Percentiles rank a stretch among this genome's conserved stretches.
Evolutionary conservation across 2,329 filamentous ascomycete species (phyloP).

Genomic region (Fusarium staphyleae): DNA sequence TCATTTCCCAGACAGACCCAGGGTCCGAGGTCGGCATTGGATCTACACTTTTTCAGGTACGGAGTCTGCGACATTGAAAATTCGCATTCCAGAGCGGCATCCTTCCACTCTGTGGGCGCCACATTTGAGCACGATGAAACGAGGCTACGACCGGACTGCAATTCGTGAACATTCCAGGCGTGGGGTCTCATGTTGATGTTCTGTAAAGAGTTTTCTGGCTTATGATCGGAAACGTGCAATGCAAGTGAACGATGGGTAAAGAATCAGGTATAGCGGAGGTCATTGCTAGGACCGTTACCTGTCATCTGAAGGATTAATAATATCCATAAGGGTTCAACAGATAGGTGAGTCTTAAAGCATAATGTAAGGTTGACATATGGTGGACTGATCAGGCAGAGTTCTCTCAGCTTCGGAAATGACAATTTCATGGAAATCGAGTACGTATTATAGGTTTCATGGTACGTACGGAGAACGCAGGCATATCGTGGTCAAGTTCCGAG

Average conservation of each 20-base stretch:
- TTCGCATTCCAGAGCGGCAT: constrained; percentile 24
- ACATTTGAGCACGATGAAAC: constrained; percentile 32
- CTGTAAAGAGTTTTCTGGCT: neutral
- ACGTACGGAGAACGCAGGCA: no score
- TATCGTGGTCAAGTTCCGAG: no score
- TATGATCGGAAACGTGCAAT: neutral
- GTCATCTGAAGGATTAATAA: neutral
- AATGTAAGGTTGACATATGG: no score
- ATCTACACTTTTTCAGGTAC: no score
- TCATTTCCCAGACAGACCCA: no score
- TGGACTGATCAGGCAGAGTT: no score
- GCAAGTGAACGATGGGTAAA: constrained; percentile 6
- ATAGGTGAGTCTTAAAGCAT: no score
- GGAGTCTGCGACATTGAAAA: no score
- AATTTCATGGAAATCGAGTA: no score
- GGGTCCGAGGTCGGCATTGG: no score
- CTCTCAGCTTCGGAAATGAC: no score
- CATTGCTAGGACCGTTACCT: neutral
- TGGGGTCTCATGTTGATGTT: neutral
- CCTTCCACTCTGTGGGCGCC: constrained; percentile 24
- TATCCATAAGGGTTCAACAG: neutral
- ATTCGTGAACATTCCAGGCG: constrained; percentile 20
- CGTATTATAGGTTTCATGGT: no score
- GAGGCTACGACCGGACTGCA: constrained; percentile 11
- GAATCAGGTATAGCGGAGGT: neutral